These are phyloP conservation scores for Neoconidiobolus thromboides DNA, from an alignment of 371 early-diverging fungal genomes.

Conservation along the genomic window DNA sequence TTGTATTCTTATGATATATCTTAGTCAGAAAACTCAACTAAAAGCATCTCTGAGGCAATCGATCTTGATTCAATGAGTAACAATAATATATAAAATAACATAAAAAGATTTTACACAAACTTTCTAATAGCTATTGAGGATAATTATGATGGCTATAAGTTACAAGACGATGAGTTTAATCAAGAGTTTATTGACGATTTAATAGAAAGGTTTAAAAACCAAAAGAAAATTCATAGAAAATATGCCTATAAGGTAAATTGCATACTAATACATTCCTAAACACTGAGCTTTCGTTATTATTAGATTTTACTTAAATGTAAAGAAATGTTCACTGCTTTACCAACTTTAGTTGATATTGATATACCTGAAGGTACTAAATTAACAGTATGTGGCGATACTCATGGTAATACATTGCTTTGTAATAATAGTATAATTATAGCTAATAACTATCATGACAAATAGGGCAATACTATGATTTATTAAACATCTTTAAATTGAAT, in stretches of 20 bases:
- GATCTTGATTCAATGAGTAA: constrained; percentile 26
- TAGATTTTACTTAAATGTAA: constrained; percentile 58
- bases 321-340: constrained; percentile 41
- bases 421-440: background rate
- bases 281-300: background rate
- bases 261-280: background rate
- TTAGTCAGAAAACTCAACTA: constrained; percentile 21
- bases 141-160: constrained; percentile 35
- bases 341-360: constrained; percentile 65
- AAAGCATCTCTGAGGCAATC: constrained; percentile 23
- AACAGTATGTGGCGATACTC: constrained; percentile 97
- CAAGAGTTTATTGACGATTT: constrained; percentile 55
- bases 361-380: constrained; percentile 53
- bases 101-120: constrained; percentile 8
- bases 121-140: constrained; percentile 35
- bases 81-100: constrained; percentile 8
- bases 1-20: background rate
- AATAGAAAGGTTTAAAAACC: constrained; percentile 59
- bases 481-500: constrained; percentile 81
- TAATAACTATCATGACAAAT: background rate
- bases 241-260: constrained; percentile 48
- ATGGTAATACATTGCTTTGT: constrained; percentile 27
- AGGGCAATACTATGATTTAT: constrained; percentile 93
- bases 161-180: constrained; percentile 35
- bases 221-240: constrained; percentile 80